Base-by-base conservation (phyloP, 352 stramenopile genomes). In the Globisporangium uncinulatum region DNA sequence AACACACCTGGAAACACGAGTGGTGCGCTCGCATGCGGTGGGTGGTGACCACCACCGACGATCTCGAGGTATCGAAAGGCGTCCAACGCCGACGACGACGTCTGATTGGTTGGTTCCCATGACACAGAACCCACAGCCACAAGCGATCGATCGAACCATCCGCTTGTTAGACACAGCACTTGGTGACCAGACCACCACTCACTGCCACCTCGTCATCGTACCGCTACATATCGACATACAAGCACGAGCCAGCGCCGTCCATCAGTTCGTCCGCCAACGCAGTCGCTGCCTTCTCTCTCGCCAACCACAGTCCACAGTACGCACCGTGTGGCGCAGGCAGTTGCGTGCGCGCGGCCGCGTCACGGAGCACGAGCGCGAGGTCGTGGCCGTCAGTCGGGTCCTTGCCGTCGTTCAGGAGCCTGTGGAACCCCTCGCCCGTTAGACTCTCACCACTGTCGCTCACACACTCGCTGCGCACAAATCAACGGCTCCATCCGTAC, bases 311-410 rank as follows among this genome's bases (percentile, higher is more conserved):
- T n/a, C n/a, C 17, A 19, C 17, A 52, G 62, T 9, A 54, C 57
- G 31, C 76, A 54, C 76, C 24, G 24, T 29, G 61, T n/a, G 66
- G 48, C 15, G 56, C 56, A 31, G 78, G 76, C 39, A 91, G 62
- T 14, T 54, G 66, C 6, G 69, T 63, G 6, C 71, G 64, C 31
- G 75, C 74, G 5, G 63, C 54, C 31, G 71, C 76, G 57, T 89
- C 76, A 15, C 81, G 76, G 54, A 89, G 44, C 31, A 91, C 81
- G 34, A 91, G 66, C 66, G 87, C 71, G 51, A 89, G 60, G 39
- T 89, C 76, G 13, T 56, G 54, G 39, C 67, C 68, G 29, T 82
- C 59, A 24, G 71, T 71, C 13, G 78, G 81, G 52, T 89, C 72
- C 44, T 78, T 77, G 31, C 73, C 74, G 37, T 83, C 70, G 29